Percentiles rank a stretch among this genome's conserved stretches.
Conservation (phyloP, 1,284 basidiomycete species). For the Takashimella tepidaria region DNA sequence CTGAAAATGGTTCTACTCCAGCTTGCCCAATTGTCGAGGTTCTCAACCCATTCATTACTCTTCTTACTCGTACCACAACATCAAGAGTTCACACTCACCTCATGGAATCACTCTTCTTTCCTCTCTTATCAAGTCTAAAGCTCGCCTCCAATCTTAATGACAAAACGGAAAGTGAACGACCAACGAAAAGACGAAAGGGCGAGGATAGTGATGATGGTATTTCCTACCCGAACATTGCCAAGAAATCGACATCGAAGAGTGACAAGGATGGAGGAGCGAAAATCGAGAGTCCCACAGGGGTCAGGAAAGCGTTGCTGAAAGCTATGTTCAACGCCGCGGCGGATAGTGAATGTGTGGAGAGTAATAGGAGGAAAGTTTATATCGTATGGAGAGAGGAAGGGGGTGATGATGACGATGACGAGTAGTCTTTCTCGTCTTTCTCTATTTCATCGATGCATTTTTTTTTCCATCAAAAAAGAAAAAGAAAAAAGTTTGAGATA, state of each 20-base stretch:
- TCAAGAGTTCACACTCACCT: constrained; percentile 41
- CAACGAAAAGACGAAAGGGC: constrained; percentile 25
- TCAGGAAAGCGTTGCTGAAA: constrained; percentile 60
- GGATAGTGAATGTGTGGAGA: constrained; percentile 57
- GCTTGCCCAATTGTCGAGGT: constrained; percentile 34
- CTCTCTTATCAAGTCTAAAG: constrained; percentile 23
- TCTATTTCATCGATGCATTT: constrained; percentile 3
- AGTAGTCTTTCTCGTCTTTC: not conserved
- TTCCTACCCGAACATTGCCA: not conserved
- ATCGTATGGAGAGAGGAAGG: constrained; percentile 62
- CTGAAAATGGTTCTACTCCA: constrained; percentile 26
- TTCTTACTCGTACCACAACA: constrained; percentile 39
- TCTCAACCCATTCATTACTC: constrained; percentile 39
- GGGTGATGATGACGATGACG: constrained; percentile 44
- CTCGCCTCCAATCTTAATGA: constrained; percentile 2
- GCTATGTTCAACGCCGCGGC: constrained; percentile 71
- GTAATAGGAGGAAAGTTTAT: constrained; percentile 77
- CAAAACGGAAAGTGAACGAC: constrained; percentile 15
- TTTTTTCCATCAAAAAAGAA: constrained; percentile 5
- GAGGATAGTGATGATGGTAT: constrained; percentile 34
- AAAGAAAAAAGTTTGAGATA: no score
- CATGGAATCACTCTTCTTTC: constrained; percentile 32
- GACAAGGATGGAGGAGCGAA: constrained; percentile 32
- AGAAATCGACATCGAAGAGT: not conserved
- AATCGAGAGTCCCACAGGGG: constrained; percentile 18